Conservation (phyloP, 2,329 filamentous ascomycete species). For the Beauveria caledonica region DNA sequence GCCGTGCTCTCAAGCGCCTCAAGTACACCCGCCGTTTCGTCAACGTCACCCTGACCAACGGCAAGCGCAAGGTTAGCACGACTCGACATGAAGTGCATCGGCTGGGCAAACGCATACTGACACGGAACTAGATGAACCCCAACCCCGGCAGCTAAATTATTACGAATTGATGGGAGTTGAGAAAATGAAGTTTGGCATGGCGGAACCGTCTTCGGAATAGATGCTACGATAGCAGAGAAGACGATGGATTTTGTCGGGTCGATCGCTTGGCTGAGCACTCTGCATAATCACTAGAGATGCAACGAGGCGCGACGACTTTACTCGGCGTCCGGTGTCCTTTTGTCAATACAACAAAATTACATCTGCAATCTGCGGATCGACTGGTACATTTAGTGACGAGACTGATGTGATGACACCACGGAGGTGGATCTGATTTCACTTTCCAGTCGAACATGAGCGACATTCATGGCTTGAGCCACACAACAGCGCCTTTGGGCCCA, state of each 20-base stretch:
- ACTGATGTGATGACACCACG: background rate
- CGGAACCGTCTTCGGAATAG: slow-evolving; percentile 24
- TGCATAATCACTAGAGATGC: slow-evolving; percentile 21
- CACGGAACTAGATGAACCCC: slow-evolving; percentile 64
- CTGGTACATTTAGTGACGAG: background rate
- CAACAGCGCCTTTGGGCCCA: too few relatives aligned
- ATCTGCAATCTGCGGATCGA: slow-evolving; percentile 17
- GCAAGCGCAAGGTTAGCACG: slow-evolving; percentile 85
- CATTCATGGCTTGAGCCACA: background rate
- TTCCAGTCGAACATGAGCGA: background rate
- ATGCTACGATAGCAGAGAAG: slow-evolving; percentile 25
- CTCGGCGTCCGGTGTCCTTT: slow-evolving; percentile 34
- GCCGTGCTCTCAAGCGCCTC: slow-evolving; percentile 93
- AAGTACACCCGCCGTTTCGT: slow-evolving; percentile 97
- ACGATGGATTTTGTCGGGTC: slow-evolving; percentile 29
- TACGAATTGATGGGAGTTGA: slow-evolving; percentile 19
- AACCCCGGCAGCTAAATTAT: slow-evolving; percentile 61
- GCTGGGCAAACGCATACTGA: background rate
- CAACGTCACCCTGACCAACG: slow-evolving; percentile 93
- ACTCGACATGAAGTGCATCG: background rate
- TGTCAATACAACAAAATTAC: slow-evolving; percentile 32
- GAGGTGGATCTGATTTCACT: background rate
- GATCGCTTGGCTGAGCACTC: slow-evolving; percentile 29
- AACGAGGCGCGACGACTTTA: slow-evolving; percentile 31
- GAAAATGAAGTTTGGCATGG: slow-evolving; percentile 23